Percentiles rank a stretch among this genome's conserved stretches.
Conservation (phyloP, 257 asterid genomes). For the Nyctanthes arbortristis region DNA sequence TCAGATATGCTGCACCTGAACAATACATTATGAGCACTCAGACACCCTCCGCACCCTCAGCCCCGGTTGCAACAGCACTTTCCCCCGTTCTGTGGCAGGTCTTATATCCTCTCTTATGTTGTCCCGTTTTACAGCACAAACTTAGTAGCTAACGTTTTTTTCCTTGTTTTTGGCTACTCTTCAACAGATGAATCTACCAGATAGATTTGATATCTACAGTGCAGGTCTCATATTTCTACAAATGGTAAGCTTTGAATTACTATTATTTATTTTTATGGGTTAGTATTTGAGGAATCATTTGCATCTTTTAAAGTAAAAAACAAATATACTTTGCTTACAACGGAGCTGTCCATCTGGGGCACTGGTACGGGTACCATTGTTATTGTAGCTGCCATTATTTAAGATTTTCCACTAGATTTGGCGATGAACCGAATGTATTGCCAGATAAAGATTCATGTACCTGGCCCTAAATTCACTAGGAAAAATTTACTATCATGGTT, state of each 20-base stretch:
- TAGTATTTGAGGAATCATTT: background rate
- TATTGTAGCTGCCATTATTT: background rate
- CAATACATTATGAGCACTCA: constrained; percentile 98
- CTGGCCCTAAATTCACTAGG: background rate
- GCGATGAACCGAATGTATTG: background rate
- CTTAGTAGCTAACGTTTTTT: background rate
- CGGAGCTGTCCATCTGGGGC: too few relatives aligned
- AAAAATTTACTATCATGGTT: too few relatives aligned
- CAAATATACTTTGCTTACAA: too few relatives aligned
- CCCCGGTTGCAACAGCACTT: constrained; percentile 90
- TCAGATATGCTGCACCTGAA: constrained; percentile 95
- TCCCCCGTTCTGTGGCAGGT: constrained; percentile 99
- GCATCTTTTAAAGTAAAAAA: background rate
- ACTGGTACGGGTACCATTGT: background rate
- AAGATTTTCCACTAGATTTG: background rate
- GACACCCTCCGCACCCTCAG: constrained; percentile 96
- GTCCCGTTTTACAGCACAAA: background rate
- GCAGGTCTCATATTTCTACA: constrained; percentile 79
- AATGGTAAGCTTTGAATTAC: constrained; percentile 58
- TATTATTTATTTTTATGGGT: too few relatives aligned
- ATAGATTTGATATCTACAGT: constrained; percentile 89
- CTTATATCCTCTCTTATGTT: constrained; percentile 1
- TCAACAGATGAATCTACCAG: constrained; percentile 85
- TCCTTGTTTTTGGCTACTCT: constrained; percentile 14
- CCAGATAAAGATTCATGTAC: background rate